phyloP scores from a whole-genome alignment of 2,329 filamentous ascomycete species.

The Didymella pomorum region DNA sequence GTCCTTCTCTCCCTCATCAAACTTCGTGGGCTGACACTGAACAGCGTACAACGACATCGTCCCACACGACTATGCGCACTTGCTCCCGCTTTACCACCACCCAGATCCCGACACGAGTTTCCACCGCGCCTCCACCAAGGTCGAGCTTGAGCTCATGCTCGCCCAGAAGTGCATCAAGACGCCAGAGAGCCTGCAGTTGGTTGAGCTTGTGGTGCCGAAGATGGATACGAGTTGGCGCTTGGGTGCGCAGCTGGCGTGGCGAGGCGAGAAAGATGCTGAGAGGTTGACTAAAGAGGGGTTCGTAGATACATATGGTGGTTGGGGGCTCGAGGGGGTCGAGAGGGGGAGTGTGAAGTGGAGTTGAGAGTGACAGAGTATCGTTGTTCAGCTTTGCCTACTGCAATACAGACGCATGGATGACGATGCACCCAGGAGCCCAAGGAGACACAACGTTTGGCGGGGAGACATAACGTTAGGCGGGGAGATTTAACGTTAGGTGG shows the following conservation, averaged over 20 bases:
- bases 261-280: slow-evolving; percentile 47
- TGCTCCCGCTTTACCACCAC: slow-evolving; percentile 53
- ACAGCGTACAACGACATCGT: slow-evolving; percentile 52
- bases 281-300: slow-evolving; percentile 53
- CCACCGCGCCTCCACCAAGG: slow-evolving; percentile 50
- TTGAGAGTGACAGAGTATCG: not conserved
- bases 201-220: slow-evolving; percentile 53
- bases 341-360: slow-evolving; percentile 39
- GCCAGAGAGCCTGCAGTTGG: slow-evolving; percentile 48
- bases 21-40: not conserved
- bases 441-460: too few species aligned
- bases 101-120: slow-evolving; percentile 42
- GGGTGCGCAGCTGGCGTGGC: slow-evolving; percentile 44
- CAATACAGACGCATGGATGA: too few species aligned
- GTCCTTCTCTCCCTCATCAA: not conserved
- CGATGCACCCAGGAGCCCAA: too few species aligned
- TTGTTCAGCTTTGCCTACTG: too few species aligned
- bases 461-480: too few species aligned
- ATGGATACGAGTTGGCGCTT: slow-evolving; percentile 53
- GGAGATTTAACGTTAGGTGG: too few species aligned
- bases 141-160: slow-evolving; percentile 50
- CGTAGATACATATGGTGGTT: slow-evolving; percentile 44
- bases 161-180: slow-evolving; percentile 38
- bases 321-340: slow-evolving; percentile 37
- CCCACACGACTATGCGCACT: slow-evolving; percentile 50